phyloP scores from a whole-genome alignment of 495 filamentous ascomycete genomes.

The Lasiosphaeria miniovina region DNA sequence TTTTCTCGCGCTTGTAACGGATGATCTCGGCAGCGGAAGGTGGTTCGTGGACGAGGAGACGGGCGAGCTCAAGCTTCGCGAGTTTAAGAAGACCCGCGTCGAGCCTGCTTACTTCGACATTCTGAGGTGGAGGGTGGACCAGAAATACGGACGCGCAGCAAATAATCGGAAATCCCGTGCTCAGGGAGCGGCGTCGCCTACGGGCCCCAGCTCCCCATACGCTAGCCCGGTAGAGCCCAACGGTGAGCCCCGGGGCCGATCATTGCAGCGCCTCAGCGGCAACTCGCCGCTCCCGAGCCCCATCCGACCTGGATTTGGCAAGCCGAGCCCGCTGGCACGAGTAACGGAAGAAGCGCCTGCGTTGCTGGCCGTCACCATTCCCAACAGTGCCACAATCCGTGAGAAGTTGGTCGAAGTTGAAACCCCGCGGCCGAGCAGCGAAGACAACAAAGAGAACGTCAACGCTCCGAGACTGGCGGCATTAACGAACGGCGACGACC shows the following conservation, averaged over 20 bases:
- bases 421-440: conserved; percentile 49
- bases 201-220: conserved; percentile 52
- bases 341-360: conserved; percentile 47
- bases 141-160: conserved; percentile 75
- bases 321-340: conserved; percentile 49
- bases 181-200: conserved; percentile 36
- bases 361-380: conserved; percentile 21
- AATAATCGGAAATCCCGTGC: conserved; percentile 43
- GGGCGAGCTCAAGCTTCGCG: conserved; percentile 83
- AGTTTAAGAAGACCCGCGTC: conserved; percentile 82
- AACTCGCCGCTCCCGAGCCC: conserved; percentile 53
- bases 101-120: conserved; percentile 96
- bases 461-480: conserved; percentile 26
- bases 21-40: conserved; percentile 83
- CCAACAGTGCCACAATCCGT: conserved; percentile 13
- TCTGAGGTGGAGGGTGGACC: conserved; percentile 88
- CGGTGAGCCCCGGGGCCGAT: conserved; percentile 49
- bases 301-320: conserved; percentile 48
- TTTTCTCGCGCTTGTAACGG: conserved; percentile 82
- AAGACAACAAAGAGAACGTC: conserved; percentile 36
- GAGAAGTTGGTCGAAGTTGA: conserved; percentile 46
- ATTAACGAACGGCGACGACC: conserved; percentile 31
- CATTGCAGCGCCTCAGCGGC: conserved; percentile 51
- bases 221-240: conserved; percentile 45
- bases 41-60: conserved; percentile 88